Conservation (phyloP, 345 rosid species). For the Ricinus communis region DNA sequence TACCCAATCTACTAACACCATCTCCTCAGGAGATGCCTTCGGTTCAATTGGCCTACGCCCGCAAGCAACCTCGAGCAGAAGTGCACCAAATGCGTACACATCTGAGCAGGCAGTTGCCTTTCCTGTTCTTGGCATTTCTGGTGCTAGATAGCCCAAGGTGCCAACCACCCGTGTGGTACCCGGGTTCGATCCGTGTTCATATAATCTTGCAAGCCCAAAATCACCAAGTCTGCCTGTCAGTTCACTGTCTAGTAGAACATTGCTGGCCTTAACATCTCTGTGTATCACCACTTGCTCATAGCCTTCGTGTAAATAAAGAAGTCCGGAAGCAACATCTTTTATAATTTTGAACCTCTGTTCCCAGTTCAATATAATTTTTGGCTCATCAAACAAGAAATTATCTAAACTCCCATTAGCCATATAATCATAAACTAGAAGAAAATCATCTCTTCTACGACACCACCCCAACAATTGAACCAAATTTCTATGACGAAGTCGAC, state of each 20-base stretch:
- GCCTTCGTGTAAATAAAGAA: slow-evolving; percentile 28
- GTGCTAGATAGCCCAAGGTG: slow-evolving; percentile 28
- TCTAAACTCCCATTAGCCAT: slow-evolving; percentile 32
- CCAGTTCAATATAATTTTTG: slow-evolving; percentile 19
- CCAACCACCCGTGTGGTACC: slow-evolving; percentile 27
- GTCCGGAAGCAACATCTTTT: slow-evolving; percentile 27
- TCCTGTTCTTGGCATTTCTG: slow-evolving; percentile 27
- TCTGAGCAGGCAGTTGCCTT: slow-evolving; percentile 26
- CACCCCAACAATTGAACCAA: slow-evolving; percentile 27
- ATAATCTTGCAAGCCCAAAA: slow-evolving; percentile 27
- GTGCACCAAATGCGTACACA: slow-evolving; percentile 30
- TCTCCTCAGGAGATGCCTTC: slow-evolving; percentile 16
- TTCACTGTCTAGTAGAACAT: slow-evolving; percentile 21
- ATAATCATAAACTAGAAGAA: slow-evolving; percentile 27
- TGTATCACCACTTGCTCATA: slow-evolving; percentile 29
- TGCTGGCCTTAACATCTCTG: slow-evolving; percentile 28
- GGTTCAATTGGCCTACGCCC: slow-evolving; percentile 27
- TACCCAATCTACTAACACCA: slow-evolving; percentile 27
- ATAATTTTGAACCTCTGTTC: slow-evolving; percentile 29
- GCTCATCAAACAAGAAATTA: slow-evolving; percentile 20
- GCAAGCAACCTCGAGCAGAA: slow-evolving; percentile 25
- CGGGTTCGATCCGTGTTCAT: slow-evolving; percentile 30
- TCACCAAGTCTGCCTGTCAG: slow-evolving; percentile 24
- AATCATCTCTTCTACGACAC: slow-evolving; percentile 23
- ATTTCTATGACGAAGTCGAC: slow-evolving; percentile 29